Percentiles rank a stretch among this genome's conserved stretches.
Conservation (phyloP, 73 alveolate species). For the Paramecium bursaria region DNA sequence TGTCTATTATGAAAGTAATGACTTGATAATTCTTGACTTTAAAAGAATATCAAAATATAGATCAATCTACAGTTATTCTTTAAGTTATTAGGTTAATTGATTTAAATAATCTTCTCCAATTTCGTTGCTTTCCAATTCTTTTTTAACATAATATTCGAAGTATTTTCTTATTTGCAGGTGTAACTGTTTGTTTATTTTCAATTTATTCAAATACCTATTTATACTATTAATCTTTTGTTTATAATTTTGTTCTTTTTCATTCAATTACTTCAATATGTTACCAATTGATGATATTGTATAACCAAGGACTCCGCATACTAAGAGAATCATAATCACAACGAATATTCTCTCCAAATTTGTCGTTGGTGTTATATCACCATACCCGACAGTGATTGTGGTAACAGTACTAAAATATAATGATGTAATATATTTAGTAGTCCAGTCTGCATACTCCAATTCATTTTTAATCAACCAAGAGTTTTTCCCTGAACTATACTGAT, state of each 20-base stretch:
- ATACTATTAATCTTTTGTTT: too few species aligned
- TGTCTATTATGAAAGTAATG: too few species aligned
- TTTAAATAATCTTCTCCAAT: too few species aligned
- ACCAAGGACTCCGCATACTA: constrained; percentile 36
- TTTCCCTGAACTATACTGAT: neutral
- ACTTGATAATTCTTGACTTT: too few species aligned
- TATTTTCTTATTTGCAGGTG: too few species aligned
- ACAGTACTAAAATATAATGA: constrained; percentile 72
- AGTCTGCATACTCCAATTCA: constrained; percentile 40
- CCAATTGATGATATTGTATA: constrained; percentile 2
- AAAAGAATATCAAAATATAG: too few species aligned
- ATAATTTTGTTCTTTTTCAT: neutral
- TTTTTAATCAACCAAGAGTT: constrained; percentile 34
- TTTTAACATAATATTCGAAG: too few species aligned
- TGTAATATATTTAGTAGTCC: constrained; percentile 52
- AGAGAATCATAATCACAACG: constrained; percentile 60
- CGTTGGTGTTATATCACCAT: constrained; percentile 75
- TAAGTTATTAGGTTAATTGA: too few species aligned
- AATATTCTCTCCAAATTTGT: constrained; percentile 72
- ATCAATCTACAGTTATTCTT: too few species aligned
- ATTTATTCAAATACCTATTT: too few species aligned
- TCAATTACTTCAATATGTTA: neutral
- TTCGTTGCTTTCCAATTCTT: too few species aligned
- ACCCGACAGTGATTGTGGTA: constrained; percentile 77
- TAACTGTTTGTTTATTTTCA: too few species aligned